phyloP scores from a whole-genome alignment of 176 grass and related monocot genomes.

The Ensete ventricosum region DNA sequence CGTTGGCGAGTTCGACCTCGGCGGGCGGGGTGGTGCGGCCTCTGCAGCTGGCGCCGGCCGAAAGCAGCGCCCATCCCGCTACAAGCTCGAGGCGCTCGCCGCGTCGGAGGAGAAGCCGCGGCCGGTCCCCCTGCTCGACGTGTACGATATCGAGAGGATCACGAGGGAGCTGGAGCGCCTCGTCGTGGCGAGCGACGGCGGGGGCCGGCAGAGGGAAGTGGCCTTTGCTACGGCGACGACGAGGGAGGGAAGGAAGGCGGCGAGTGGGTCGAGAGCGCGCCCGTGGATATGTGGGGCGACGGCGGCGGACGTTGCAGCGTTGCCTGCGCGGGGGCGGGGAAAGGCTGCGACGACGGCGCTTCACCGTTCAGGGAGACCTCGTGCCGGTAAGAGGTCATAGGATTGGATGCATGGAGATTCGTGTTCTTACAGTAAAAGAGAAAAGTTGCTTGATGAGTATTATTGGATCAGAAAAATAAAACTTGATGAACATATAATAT shows the following conservation, averaged over 20 bases:
- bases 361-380: too few species aligned
- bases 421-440: background rate
- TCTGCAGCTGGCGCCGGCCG: background rate
- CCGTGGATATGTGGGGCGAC: background rate
- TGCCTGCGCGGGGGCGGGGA: background rate
- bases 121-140: conserved; percentile 45
- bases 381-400: background rate
- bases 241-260: conserved; percentile 1
- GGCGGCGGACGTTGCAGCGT: background rate
- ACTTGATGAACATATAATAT: too few species aligned
- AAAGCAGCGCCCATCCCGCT: background rate
- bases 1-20: background rate
- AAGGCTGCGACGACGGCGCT: background rate
- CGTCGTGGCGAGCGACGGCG: conserved; percentile 9
- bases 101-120: background rate
- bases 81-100: background rate
- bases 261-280: background rate
- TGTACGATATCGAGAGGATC: conserved; percentile 68
- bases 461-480: background rate
- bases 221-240: background rate
- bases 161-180: conserved; percentile 60
- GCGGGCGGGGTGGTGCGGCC: background rate
- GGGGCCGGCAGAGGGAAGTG: background rate
- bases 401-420: background rate
- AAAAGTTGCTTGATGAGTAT: background rate